A percentile compares a stretch with the other conserved stretches of the same genome.
phyloP scores from a whole-genome alignment of 495 filamentous ascomycete species.

The Peziza echinospora region DNA sequence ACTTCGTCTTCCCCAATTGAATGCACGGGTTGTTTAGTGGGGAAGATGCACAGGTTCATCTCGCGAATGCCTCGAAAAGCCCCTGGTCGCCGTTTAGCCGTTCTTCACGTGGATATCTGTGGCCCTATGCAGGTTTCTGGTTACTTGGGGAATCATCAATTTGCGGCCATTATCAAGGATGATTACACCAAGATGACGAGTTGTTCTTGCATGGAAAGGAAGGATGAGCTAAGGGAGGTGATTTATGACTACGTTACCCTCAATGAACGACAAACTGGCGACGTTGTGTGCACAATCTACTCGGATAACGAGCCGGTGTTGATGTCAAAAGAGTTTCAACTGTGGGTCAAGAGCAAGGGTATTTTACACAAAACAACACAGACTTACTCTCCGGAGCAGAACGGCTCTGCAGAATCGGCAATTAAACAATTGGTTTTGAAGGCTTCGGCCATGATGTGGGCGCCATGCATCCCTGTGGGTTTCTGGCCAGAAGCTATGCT shows the following conservation, averaged over 20 bases:
- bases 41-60: background rate
- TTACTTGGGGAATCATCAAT: background rate
- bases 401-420: background rate
- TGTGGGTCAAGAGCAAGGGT: background rate
- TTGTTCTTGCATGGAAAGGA: background rate
- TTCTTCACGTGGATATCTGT: background rate
- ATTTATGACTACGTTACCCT: background rate
- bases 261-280: background rate
- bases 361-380: background rate
- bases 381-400: background rate
- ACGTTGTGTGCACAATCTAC: background rate
- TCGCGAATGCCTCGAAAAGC: background rate
- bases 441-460: background rate
- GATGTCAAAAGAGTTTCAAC: background rate
- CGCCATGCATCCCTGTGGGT: background rate
- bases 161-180: background rate
- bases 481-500: conserved; percentile 3
- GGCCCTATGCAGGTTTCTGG: background rate
- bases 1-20: too few relatives aligned
- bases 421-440: background rate
- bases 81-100: background rate
- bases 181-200: background rate
- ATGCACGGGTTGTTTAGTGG: background rate
- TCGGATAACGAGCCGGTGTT: background rate
- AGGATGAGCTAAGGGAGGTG: background rate